Base-by-base conservation (phyloP, 179 eudicot species). In the Beta lomatogona region DNA sequence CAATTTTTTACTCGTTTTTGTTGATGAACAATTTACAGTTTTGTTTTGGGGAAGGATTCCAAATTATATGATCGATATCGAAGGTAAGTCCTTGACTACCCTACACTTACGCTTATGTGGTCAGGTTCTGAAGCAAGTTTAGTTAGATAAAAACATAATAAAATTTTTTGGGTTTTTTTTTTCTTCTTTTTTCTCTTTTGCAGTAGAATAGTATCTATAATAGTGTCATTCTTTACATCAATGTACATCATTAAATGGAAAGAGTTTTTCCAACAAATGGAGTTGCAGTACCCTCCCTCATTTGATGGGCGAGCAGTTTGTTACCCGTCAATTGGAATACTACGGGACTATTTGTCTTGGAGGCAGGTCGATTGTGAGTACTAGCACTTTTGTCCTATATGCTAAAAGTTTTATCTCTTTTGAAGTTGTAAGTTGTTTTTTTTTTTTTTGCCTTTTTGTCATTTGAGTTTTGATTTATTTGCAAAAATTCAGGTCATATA, bases 321-420 rank as follows among this genome's bases (percentile, higher is more conserved):
- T 88, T 96, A 94, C 77, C 97, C 99, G n/a, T 89, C 97, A 53
- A 19, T 78, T 59, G 70, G 83, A 82, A 96, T 94, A 85, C 89
- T 96, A 77, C 83, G 75, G 61, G 97, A 96, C 89, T 96, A 96
- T 79, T 79, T 96, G 50, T 88, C 97, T 75, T 96, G 99, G 99
- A 91, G 99, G 88, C 98, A 94, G 90, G 99, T 94, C 65, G 99
- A 96, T 86, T 96, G 99, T 94, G 85, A 90, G 98, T 87, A 73
- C 31, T 52, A 6, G 3, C 3, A 3, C 3, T 36, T 36, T 3
- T 36, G 3, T 36, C 41, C 3, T 31, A 9, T 21, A n/a, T 69
- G 1, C 36, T 4, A 69, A n/a, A 1, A 0, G 2, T 36, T 36
- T 36, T 36, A 31, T 31, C 2, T 36, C 41, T 3, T 36, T 36